Evolutionary conservation across 345 rosid species (phyloP), one percentile per base, ranked within the genome.

Genomic region (Isatis tinctoria): DNA sequence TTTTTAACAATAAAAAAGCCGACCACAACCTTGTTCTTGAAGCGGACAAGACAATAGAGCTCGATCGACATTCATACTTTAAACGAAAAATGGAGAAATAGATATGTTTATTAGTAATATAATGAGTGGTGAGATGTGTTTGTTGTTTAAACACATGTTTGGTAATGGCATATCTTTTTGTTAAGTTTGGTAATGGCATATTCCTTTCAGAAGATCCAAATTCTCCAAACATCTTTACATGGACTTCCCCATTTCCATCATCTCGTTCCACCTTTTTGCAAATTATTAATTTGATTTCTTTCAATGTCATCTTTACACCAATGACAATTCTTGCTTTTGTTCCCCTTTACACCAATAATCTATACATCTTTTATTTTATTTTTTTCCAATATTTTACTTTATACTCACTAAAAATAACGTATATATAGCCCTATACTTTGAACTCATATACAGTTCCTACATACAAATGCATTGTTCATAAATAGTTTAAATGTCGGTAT

Each of bases 161-260:
- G 75, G 79, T 75, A 62, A 63, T 63, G 65, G 35, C 71, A 65
- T 70, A 70, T 77, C 24, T 22, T 14, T 36, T 67, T 52, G 72
- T 67, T 52, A 41, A 41, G 68, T 74, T 62, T 76, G 75, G 79
- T 60, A 69, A 70, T 77, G 77, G 81, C 77, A 77, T 77, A 77
- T 77, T 77, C 81, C 73, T 30, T 76, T 76, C 39, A 5, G 58
- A 77, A 77, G 73, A 77, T 77, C 81, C 81, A 65, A 72, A 77
- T 71, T 77, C 76, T 60, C 77, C 72, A 61, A 65, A 43, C 80
- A 77, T 71, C 72, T 71, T 71, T 71, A 77, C 49, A 72, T 77
- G 77, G 73, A 17, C 61, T 59, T 59, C 17, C 40, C 33, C 76
- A 60, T 72, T 77, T 77, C 77, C 81, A 71, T 77, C 72, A 63